phyloP scores from a whole-genome alignment of 768 basidiomycete species.

The Gyrodon lividus region DNA sequence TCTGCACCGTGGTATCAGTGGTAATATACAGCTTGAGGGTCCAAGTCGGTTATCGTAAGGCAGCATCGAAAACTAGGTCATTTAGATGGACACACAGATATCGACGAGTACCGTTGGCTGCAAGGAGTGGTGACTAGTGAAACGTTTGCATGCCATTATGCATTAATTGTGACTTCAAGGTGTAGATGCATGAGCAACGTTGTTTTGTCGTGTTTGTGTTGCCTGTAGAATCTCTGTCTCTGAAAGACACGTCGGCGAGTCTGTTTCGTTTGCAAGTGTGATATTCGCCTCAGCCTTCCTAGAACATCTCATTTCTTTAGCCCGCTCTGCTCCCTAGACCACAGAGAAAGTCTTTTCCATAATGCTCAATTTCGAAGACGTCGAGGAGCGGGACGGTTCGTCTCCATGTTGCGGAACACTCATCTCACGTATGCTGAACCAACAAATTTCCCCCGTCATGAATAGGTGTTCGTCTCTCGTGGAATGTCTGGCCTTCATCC shows the following conservation, averaged over 20 bases:
- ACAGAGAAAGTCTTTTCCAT: constrained; percentile 25
- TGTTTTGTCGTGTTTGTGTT: constrained; percentile 7
- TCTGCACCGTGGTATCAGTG: no score
- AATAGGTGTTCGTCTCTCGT: constrained; percentile 88
- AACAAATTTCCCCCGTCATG: background rate
- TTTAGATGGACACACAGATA: no score
- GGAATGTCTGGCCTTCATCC: constrained; percentile 99
- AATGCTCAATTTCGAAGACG: constrained; percentile 92
- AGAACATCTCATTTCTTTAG: constrained; percentile 39
- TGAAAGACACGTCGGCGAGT: constrained; percentile 29
- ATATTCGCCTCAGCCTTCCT: constrained; percentile 18
- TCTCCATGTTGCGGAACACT: background rate
- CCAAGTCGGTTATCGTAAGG: no score
- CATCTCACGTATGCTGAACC: background rate
- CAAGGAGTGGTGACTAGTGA: background rate
- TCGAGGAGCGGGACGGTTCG: constrained; percentile 94
- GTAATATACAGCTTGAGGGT: background rate
- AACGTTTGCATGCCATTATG: no score
- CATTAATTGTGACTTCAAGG: no score
- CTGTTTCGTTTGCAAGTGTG: constrained; percentile 25
- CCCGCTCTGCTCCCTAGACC: constrained; percentile 20
- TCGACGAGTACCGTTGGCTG: background rate
- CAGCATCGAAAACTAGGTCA: no score
- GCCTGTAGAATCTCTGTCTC: constrained; percentile 1
- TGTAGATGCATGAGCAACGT: no score